phyloP scores from a whole-genome alignment of 208 protist genomes.

The Acanthamoeba castellanii region DNA sequence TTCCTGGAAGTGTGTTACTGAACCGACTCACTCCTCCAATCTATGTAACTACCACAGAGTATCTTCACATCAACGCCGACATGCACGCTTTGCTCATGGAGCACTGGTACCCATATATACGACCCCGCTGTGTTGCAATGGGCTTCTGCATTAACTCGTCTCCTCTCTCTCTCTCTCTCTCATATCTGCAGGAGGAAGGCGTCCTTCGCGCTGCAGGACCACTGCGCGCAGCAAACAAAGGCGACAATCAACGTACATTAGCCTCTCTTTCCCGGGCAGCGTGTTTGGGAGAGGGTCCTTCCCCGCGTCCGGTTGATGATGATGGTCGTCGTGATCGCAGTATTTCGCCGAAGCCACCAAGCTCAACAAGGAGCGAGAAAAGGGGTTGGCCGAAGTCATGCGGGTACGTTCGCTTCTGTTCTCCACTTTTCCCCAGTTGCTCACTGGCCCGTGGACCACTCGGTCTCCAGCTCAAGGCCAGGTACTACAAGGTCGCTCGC shows the following conservation, averaged over 20 bases:
- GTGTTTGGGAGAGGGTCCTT: background rate
- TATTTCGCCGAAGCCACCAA: constrained; percentile 20
- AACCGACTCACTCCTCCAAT: background rate
- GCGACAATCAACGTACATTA: background rate
- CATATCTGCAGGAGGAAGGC: background rate
- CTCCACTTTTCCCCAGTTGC: background rate
- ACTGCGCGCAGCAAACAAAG: background rate
- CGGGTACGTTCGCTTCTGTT: background rate
- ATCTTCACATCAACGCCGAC: constrained; percentile 50
- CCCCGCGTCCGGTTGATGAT: background rate
- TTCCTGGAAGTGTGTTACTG: background rate
- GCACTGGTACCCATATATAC: background rate
- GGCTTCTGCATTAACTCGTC: too few relatives aligned
- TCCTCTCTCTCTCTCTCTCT: background rate
- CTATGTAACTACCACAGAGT: background rate
- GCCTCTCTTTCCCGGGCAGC: background rate
- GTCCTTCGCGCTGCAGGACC: background rate
- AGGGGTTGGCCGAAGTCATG: constrained; percentile 28
- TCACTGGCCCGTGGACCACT: background rate
- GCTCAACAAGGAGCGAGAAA: background rate
- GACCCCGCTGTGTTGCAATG: background rate
- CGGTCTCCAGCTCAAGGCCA: background rate
- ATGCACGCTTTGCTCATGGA: constrained; percentile 38
- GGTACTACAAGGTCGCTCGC: constrained; percentile 13
- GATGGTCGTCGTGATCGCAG: background rate